These are phyloP conservation scores for Trichophyton rubrum DNA, from an alignment of 2,329 filamentous ascomycete genomes.

Conservation along the genomic window DNA sequence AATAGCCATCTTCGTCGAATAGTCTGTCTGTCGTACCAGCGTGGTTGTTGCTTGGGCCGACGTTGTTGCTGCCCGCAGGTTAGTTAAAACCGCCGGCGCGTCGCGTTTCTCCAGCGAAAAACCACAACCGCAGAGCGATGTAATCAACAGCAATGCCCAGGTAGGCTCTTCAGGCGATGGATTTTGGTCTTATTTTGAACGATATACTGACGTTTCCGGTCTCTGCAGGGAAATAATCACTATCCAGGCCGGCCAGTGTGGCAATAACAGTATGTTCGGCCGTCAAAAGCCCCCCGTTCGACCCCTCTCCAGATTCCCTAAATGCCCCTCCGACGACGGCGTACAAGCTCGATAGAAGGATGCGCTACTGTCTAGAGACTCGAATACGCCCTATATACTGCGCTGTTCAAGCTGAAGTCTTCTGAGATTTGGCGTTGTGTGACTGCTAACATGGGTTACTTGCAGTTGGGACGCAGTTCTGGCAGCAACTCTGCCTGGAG, in stretches of 20 bases:
- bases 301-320: not conserved
- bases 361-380: not conserved
- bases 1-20: not conserved
- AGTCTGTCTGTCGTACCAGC: not conserved
- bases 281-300: not conserved
- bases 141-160: constrained; percentile 1
- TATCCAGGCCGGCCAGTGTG: constrained; percentile 96
- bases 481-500: constrained; percentile 96
- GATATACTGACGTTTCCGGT: constrained; percentile 7
- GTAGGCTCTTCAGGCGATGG: not conserved
- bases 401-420: not conserved
- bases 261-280: constrained; percentile 79
- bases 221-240: constrained; percentile 88
- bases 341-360: not conserved
- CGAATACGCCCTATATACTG: not conserved
- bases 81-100: not conserved
- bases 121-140: constrained; percentile 1
- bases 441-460: not conserved
- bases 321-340: not conserved
- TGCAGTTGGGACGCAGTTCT: constrained; percentile 89
- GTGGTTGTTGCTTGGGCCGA: not conserved
- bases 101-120: constrained; percentile 2
- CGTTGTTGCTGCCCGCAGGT: not conserved
- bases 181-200: not conserved
- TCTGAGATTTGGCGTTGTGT: not conserved